Base-by-base conservation (phyloP, 768 basidiomycete species). In the Tremella fuciformis region DNA sequence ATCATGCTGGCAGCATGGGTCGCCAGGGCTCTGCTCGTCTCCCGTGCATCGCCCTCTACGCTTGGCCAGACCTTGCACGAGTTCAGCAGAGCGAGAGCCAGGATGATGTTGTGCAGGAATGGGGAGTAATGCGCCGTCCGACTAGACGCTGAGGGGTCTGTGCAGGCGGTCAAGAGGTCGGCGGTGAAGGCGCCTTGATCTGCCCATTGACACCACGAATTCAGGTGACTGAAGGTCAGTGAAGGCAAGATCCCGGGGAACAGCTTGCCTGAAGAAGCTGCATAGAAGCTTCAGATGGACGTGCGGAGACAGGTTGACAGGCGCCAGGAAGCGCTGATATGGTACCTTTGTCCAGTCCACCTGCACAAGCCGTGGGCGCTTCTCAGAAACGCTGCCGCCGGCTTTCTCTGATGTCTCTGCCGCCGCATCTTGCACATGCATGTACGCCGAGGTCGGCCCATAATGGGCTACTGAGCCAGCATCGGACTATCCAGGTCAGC, bases 81-180 rank as follows among this genome's bases (percentile, higher is more conserved):
- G 22, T 22, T 22, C 6, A 46, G 42, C n/a, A 46, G 15, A 15
- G 78, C 79, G 51, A 82, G 77, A 13, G 77, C 80, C 42, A 88
- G 74, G 1, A 86, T 79, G 1, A 85, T 81, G 62, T 88, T 88
- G 75, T 88, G 86, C 8, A 87, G 79, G 82, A 87, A 84, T 0
- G 86, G 85, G 1, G 85, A 85, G 72, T 87, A 87, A 62, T 87
- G 85, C 22, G 56, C 52, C 42, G 4, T 46, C n/a, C 42, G 42
- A 22, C n/a, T n/a, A 4, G 42, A 15, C 22, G 42, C 15, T 15
- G 42, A 6, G n/a, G 42, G n/a, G n/a, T 46, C n/a, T 4, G 42
- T 22, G 11, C 29, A 6, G 6, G n/a, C 42, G n/a, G 22, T 22
- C n/a, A 46, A 46, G 15, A 46, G 42, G 22, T 46, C 42, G n/a